Percentiles rank a stretch among this genome's conserved stretches.
These are phyloP conservation scores for Lanmaoa pseudosensibilis DNA, from an alignment of 768 basidiomycete species.

Conservation along the genomic window DNA sequence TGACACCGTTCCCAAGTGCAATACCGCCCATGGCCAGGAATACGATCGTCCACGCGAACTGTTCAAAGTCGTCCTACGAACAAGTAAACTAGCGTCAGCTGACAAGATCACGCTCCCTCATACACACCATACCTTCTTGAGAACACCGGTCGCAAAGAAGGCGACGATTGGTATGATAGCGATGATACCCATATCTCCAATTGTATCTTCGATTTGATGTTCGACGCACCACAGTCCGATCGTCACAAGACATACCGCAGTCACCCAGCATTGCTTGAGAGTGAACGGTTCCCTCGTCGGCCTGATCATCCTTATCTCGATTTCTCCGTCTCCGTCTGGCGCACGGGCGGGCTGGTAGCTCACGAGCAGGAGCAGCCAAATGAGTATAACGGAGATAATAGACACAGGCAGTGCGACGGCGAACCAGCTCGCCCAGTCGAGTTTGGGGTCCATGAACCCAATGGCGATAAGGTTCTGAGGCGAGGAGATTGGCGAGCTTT, in stretches of 20 bases:
- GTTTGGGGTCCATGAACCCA: constrained; percentile 75
- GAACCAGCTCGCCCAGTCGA: constrained; percentile 95
- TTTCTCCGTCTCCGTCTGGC: constrained; percentile 71
- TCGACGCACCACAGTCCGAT: constrained; percentile 91
- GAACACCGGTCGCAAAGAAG: constrained; percentile 90
- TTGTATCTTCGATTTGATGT: constrained; percentile 64
- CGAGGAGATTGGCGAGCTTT: constrained; percentile 95
- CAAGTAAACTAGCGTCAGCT: neutral
- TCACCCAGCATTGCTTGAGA: constrained; percentile 86
- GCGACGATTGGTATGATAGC: constrained; percentile 90
- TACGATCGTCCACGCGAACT: constrained; percentile 92
- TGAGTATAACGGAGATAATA: constrained; percentile 77
- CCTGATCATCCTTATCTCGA: constrained; percentile 83
- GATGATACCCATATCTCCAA: constrained; percentile 98
- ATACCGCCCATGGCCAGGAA: constrained; percentile 99
- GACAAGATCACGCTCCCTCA: neutral
- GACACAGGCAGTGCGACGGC: constrained; percentile 92
- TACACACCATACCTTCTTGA: constrained; percentile 73
- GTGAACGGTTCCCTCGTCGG: constrained; percentile 82
- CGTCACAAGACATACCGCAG: constrained; percentile 77
- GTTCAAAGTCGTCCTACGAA: constrained; percentile 87
- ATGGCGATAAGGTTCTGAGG: constrained; percentile 97
- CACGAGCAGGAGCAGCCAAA: constrained; percentile 86
- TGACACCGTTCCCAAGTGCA: constrained; percentile 91
- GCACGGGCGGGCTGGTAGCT: constrained; percentile 75